Conservation (phyloP, 2,329 filamentous ascomycete species). For the Bertia moriformis region DNA sequence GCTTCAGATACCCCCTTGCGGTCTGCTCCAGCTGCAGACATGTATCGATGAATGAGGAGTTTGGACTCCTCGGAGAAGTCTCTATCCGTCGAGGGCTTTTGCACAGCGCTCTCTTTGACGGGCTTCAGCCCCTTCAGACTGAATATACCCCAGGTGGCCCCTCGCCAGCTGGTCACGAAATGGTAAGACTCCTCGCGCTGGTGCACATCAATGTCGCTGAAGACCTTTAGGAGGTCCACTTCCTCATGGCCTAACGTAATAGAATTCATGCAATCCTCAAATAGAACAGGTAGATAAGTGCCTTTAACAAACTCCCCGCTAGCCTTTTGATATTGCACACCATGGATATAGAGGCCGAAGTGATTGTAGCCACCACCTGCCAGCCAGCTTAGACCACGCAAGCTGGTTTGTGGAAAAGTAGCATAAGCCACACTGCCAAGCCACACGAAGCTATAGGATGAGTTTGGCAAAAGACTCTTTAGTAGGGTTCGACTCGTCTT, state of each 20-base stretch:
- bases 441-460: conserved; percentile 8
- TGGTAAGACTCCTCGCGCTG: conserved; percentile 16
- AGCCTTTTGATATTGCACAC: conserved; percentile 28
- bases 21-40: conserved; percentile 34
- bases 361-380: conserved; percentile 26
- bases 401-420: conserved; percentile 3
- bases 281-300: conserved; percentile 34
- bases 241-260: conserved; percentile 38
- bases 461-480: conserved; percentile 15
- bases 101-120: not conserved
- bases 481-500: conserved; percentile 28
- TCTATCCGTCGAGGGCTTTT: conserved; percentile 3
- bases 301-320: conserved; percentile 25
- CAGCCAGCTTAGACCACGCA: conserved; percentile 17
- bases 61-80: conserved; percentile 16
- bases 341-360: conserved; percentile 34
- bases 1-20: conserved; percentile 32
- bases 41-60: conserved; percentile 38
- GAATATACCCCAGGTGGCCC: conserved; percentile 7
- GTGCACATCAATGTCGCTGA: conserved; percentile 21
- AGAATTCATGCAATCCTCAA: conserved; percentile 35
- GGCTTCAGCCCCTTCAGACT: not conserved
- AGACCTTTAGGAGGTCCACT: conserved; percentile 38
- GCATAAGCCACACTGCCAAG: conserved; percentile 14
- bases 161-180: conserved; percentile 23